Evolutionary conservation across 2,329 filamentous ascomycete species (phyloP).

Genomic region (Penicillium palitans): DNA sequence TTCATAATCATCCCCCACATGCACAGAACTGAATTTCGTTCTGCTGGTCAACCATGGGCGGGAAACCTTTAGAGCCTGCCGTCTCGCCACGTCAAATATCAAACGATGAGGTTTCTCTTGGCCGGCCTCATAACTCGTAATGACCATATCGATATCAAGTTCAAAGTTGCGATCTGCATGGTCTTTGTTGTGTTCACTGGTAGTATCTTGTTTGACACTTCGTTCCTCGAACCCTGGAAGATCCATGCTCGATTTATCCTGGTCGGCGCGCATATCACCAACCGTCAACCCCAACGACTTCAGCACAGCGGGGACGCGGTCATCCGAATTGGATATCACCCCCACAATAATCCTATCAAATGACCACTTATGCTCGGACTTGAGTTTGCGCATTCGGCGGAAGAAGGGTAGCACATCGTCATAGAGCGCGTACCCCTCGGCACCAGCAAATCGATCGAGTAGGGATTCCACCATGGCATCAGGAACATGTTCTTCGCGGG

Average conservation of each 20-base stretch:
- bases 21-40: slow-evolving; percentile 35
- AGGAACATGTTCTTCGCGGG: slow-evolving; percentile 28
- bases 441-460: slow-evolving; percentile 42
- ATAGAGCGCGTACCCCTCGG: slow-evolving; percentile 43
- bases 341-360: slow-evolving; percentile 44
- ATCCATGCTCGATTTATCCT: slow-evolving; percentile 30
- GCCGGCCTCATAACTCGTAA: slow-evolving; percentile 50
- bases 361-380: slow-evolving; percentile 3
- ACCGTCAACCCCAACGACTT: slow-evolving; percentile 42
- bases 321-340: slow-evolving; percentile 50
- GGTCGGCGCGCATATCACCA: slow-evolving; percentile 36
- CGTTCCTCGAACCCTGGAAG: slow-evolving; percentile 29
- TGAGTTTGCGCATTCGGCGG: slow-evolving; percentile 27
- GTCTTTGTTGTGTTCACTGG: not conserved
- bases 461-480: slow-evolving; percentile 36
- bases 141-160: slow-evolving; percentile 45
- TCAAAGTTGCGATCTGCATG: not conserved
- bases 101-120: slow-evolving; percentile 44
- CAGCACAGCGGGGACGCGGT: slow-evolving; percentile 43
- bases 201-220: not conserved
- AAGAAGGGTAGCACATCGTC: slow-evolving; percentile 44
- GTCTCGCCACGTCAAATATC: slow-evolving; percentile 43
- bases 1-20: slow-evolving; percentile 48
- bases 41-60: slow-evolving; percentile 2
- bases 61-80: slow-evolving; percentile 29